phyloP scores from a whole-genome alignment of 495 filamentous ascomycete genomes.

The Penicillium psychrofluorescens region DNA sequence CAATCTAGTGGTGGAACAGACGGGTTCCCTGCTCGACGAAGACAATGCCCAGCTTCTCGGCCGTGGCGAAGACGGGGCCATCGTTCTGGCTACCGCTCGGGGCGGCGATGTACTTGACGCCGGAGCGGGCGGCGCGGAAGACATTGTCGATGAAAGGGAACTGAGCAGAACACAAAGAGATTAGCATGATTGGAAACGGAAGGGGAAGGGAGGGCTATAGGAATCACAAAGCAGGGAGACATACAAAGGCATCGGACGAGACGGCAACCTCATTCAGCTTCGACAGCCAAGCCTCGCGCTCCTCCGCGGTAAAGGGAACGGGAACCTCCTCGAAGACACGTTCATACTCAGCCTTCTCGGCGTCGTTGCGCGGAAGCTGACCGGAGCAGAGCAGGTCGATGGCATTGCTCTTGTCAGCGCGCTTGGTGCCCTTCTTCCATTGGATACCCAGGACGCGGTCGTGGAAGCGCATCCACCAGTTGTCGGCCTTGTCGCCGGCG shows the following conservation, averaged over 20 bases:
- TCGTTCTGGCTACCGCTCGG: slow-evolving; percentile 94
- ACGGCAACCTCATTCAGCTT: slow-evolving; percentile 77
- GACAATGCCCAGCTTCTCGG: slow-evolving; percentile 82
- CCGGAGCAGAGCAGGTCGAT: slow-evolving; percentile 93
- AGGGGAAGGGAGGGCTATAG: background rate
- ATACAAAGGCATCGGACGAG: slow-evolving; percentile 90
- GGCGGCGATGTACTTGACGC: slow-evolving; percentile 91
- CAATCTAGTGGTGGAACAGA: slow-evolving; percentile 76
- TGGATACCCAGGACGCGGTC: slow-evolving; percentile 76
- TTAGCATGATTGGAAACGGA: slow-evolving; percentile 5
- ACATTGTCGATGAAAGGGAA: slow-evolving; percentile 99
- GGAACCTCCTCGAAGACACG: slow-evolving; percentile 90
- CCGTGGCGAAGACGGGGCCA: slow-evolving; percentile 77
- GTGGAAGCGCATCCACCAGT: slow-evolving; percentile 99
- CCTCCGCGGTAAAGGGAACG: slow-evolving; percentile 68
- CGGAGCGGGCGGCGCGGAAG: slow-evolving; percentile 78
- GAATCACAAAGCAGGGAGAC: slow-evolving; percentile 20
- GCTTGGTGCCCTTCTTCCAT: slow-evolving; percentile 95
- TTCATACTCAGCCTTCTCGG: slow-evolving; percentile 82
- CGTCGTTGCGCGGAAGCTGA: slow-evolving; percentile 65
- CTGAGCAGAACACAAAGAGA: slow-evolving; percentile 27
- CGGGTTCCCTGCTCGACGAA: slow-evolving; percentile 86
- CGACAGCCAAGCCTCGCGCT: slow-evolving; percentile 74
- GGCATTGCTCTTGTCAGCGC: slow-evolving; percentile 94
- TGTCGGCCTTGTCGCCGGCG: slow-evolving; percentile 97